A percentile compares a stretch with the other conserved stretches of the same genome.
Evolutionary conservation across 441 rosid genomes (phyloP).

Genomic region (Pelargonium myrrhifolium): DNA sequence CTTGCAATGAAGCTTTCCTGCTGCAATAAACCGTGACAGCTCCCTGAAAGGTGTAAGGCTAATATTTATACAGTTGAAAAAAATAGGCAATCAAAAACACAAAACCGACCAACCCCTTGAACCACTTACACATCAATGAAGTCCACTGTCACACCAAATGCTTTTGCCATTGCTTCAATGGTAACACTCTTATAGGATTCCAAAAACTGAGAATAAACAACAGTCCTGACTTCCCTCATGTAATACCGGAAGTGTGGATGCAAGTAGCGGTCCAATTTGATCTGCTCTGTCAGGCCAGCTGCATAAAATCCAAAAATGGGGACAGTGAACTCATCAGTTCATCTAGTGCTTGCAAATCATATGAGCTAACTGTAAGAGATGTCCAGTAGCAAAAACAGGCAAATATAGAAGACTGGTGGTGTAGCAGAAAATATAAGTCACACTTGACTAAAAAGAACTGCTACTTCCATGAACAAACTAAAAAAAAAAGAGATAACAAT

Average conservation of each 20-base stretch:
- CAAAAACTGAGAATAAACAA: constrained; percentile 86
- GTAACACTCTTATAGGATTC: constrained; percentile 96
- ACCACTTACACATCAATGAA: constrained; percentile 84
- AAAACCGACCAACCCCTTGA: not conserved
- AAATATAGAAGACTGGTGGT: not conserved
- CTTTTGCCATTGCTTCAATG: constrained; percentile 94
- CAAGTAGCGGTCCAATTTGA: constrained; percentile 84
- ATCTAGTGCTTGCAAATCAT: not conserved
- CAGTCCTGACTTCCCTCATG: constrained; percentile 97
- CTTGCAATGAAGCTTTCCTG: constrained; percentile 98
- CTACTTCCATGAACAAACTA: not conserved
- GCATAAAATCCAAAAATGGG: constrained; percentile 16
- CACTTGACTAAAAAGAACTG: not conserved
- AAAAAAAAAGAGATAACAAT: not conserved
- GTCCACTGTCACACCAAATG: constrained; percentile 87
- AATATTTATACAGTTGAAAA: too few species aligned
- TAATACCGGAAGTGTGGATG: constrained; percentile 93
- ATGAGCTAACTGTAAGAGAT: not conserved
- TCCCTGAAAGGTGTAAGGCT: constrained; percentile 56
- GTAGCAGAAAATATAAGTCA: not conserved
- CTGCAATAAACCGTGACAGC: constrained; percentile 83
- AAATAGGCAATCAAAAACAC: too few species aligned
- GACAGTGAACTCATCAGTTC: not conserved
- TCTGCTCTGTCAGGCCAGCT: constrained; percentile 88
- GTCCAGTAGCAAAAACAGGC: not conserved